Percentiles rank a stretch among this genome's conserved stretches.
Evolutionary conservation across 257 asterid genomes (phyloP).

Genomic region (Eustoma russellianum): DNA sequence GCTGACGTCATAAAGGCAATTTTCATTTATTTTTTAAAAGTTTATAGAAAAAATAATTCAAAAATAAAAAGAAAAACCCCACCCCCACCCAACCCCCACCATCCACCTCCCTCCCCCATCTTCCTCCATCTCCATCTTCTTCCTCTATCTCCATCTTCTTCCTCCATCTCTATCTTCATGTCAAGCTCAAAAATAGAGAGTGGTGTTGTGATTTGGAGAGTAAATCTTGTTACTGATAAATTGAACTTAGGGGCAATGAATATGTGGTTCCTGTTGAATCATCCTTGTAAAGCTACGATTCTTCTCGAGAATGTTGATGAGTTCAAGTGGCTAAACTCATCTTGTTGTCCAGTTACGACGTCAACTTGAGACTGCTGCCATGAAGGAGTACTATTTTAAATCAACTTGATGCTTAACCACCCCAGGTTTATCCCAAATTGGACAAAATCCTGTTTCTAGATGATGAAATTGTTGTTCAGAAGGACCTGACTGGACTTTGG

Average conservation of each 20-base stretch:
- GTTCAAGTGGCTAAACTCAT: constrained; percentile 94
- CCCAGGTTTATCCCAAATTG: constrained; percentile 88
- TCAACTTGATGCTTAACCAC: constrained; percentile 96
- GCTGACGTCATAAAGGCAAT: too few relatives aligned
- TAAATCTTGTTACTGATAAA: constrained; percentile 96
- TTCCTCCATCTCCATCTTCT: too few relatives aligned
- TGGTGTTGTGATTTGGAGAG: too few relatives aligned
- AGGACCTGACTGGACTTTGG: constrained; percentile 96
- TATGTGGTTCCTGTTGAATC: constrained; percentile 98
- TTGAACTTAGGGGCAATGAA: constrained; percentile 98
- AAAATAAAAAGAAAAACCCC: too few relatives aligned
- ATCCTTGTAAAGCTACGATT: constrained; percentile 95
- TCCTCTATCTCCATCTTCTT: too few relatives aligned
- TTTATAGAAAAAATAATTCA: too few relatives aligned
- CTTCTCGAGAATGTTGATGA: constrained; percentile 95
- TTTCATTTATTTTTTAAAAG: too few relatives aligned
- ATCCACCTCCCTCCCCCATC: too few relatives aligned
- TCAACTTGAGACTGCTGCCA: constrained; percentile 90
- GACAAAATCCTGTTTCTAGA: constrained; percentile 94
- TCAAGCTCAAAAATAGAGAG: too few relatives aligned
- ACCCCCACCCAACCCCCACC: too few relatives aligned
- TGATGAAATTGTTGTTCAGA: constrained; percentile 97
- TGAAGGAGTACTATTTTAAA: constrained; percentile 96
- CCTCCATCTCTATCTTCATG: too few relatives aligned
- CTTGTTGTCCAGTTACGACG: constrained; percentile 87